Conservation (phyloP, 1,139 yeast genomes). For the Saccharomyces hybrid region DNA sequence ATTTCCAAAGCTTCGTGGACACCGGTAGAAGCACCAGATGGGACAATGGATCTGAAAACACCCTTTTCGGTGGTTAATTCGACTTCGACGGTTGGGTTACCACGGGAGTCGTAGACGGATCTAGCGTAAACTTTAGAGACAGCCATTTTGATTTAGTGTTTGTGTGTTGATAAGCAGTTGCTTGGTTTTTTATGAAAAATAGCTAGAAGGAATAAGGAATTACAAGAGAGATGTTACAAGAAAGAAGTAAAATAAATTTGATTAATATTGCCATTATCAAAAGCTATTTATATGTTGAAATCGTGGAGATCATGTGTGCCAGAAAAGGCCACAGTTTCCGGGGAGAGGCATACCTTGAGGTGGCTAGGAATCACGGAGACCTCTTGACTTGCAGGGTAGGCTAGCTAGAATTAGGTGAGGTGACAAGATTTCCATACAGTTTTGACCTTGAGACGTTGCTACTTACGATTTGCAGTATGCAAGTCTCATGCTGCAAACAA, state of each 20-base stretch:
- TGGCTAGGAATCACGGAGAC: neutral
- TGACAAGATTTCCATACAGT: neutral
- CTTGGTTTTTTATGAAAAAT: constrained; percentile 13
- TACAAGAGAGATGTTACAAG: neutral
- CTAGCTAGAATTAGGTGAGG: neutral
- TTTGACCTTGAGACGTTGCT: constrained; percentile 1
- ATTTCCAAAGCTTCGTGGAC: constrained; percentile 89
- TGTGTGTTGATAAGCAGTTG: constrained; percentile 9
- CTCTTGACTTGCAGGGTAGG: neutral
- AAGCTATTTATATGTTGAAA: neutral
- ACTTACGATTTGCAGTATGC: neutral
- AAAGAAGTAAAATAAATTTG: neutral
- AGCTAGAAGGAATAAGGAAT: neutral
- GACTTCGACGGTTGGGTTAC: constrained; percentile 97
- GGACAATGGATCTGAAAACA: constrained; percentile 84
- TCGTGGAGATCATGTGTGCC: neutral
- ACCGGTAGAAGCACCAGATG: constrained; percentile 97
- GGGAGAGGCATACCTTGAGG: neutral
- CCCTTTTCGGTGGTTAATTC: constrained; percentile 83
- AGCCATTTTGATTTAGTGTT: constrained; percentile 35
- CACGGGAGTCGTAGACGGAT: constrained; percentile 95
- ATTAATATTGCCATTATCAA: neutral
- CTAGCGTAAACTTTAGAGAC: constrained; percentile 73
- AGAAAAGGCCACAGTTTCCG: neutral
- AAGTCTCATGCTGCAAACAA: neutral